phyloP scores from a whole-genome alignment of 805 yeast genomes.

The Cyberlindnera sargentensis region DNA sequence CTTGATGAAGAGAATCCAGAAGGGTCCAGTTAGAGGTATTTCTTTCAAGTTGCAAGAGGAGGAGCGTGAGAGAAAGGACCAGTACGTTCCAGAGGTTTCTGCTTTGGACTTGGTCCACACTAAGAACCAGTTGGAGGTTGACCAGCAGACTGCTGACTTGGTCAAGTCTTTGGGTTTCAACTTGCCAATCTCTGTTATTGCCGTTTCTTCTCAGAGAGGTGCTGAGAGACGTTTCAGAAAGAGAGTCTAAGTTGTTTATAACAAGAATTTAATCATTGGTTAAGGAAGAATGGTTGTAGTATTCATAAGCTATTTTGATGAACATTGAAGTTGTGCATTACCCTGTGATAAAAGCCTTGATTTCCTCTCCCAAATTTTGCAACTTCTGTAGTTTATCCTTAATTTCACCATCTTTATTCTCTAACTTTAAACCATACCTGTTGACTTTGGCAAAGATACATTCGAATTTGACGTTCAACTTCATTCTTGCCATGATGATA shows the following conservation, averaged over 20 bases:
- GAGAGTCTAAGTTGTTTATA: conserved; percentile 54
- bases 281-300: neutral
- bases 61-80: conserved; percentile 99
- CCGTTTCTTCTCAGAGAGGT: conserved; percentile 84
- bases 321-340: conserved; percentile 3
- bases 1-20: conserved; percentile 99
- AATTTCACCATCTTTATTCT: conserved; percentile 25
- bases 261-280: conserved; percentile 12
- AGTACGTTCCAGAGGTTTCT: conserved; percentile 99
- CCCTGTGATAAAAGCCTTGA: conserved; percentile 27
- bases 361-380: conserved; percentile 36
- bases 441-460: conserved; percentile 33
- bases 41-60: conserved; percentile 99
- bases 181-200: conserved; percentile 77
- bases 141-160: conserved; percentile 92
- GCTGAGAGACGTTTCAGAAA: conserved; percentile 86
- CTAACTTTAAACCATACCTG: conserved; percentile 28
- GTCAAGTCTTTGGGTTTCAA: conserved; percentile 90
- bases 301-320: neutral
- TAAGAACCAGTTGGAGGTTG: conserved; percentile 94
- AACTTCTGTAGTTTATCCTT: conserved; percentile 30
- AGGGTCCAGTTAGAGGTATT: conserved; percentile 99
- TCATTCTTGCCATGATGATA: conserved; percentile 32
- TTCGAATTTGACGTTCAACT: conserved; percentile 32
- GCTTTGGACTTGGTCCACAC: conserved; percentile 97